Conservation (phyloP, 2,329 filamentous ascomycete genomes). For the Plectosphaerella sp. region DNA sequence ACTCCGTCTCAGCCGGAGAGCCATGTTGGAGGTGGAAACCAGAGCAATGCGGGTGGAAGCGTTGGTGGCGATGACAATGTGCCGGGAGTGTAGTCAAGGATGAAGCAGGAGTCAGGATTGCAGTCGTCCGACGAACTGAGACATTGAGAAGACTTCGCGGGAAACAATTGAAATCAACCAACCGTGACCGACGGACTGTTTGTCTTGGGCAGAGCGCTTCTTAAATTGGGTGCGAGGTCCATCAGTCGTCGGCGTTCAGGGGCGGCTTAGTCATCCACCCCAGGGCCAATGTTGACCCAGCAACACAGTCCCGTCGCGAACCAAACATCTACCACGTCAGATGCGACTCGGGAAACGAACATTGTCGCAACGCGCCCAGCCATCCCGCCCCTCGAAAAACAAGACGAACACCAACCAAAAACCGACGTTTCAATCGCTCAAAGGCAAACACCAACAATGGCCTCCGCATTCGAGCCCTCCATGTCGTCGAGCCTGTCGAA, state of each 20-base stretch:
- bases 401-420: not conserved
- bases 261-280: not conserved
- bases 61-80: too few relatives aligned
- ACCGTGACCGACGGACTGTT: too few relatives aligned
- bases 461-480: conserved; percentile 63
- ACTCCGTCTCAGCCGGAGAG: too few relatives aligned
- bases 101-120: too few relatives aligned
- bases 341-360: not conserved
- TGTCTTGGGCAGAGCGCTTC: too few relatives aligned
- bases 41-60: too few relatives aligned
- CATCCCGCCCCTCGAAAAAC: not conserved
- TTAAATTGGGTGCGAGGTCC: not conserved
- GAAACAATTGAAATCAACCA: too few relatives aligned
- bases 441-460: conserved; percentile 32
- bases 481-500: conserved; percentile 59
- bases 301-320: conserved; percentile 5
- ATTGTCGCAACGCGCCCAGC: not conserved
- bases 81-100: too few relatives aligned
- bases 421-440: not conserved
- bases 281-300: conserved; percentile 8
- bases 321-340: not conserved
- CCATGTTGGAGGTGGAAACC: too few relatives aligned
- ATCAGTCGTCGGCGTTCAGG: not conserved
- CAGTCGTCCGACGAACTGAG: too few relatives aligned
- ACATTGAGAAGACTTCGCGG: too few relatives aligned